Evolutionary conservation across 352 stramenopile species (phyloP).

Genomic region (Albugo candida): DNA sequence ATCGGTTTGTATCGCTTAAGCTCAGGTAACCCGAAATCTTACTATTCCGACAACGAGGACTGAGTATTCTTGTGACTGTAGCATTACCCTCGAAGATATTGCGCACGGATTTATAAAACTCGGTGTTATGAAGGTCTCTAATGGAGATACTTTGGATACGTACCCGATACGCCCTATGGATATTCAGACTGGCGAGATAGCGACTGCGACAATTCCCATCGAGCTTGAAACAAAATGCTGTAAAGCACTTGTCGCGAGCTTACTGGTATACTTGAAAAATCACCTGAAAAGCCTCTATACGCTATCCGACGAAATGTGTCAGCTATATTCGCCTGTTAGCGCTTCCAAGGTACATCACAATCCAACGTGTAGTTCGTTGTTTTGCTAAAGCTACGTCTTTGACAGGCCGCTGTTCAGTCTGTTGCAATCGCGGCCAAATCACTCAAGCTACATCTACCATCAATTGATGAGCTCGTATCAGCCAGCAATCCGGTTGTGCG

Average conservation of each 20-base stretch:
- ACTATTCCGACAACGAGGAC: too few species aligned
- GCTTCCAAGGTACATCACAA: slow-evolving; percentile 18
- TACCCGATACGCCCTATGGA: slow-evolving; percentile 18
- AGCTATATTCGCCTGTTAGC: slow-evolving; percentile 48
- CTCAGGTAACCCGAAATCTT: slow-evolving; percentile 27
- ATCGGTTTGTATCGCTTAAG: slow-evolving; percentile 58
- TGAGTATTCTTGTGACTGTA: slow-evolving; percentile 7
- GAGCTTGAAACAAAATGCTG: slow-evolving; percentile 9
- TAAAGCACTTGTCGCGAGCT: slow-evolving; percentile 31
- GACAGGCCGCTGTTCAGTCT: slow-evolving; percentile 15
- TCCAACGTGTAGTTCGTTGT: not conserved
- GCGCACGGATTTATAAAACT: slow-evolving; percentile 23
- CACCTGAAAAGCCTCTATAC: slow-evolving; percentile 42
- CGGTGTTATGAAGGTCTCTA: slow-evolving; percentile 17
- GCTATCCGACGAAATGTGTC: slow-evolving; percentile 59
- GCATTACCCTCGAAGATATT: slow-evolving; percentile 27
- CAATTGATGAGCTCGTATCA: slow-evolving; percentile 11
- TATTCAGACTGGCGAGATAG: slow-evolving; percentile 1
- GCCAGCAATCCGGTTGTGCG: slow-evolving; percentile 14
- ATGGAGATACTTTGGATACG: slow-evolving; percentile 31
- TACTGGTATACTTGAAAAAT: slow-evolving; percentile 60
- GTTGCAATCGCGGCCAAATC: slow-evolving; percentile 9
- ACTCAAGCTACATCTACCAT: slow-evolving; percentile 8
- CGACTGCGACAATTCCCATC: slow-evolving; percentile 3
- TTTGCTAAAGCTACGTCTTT: not conserved